These are phyloP conservation scores for Aspergillus aculeatus DNA, from an alignment of 2,329 filamentous ascomycete species.

Conservation along the genomic window DNA sequence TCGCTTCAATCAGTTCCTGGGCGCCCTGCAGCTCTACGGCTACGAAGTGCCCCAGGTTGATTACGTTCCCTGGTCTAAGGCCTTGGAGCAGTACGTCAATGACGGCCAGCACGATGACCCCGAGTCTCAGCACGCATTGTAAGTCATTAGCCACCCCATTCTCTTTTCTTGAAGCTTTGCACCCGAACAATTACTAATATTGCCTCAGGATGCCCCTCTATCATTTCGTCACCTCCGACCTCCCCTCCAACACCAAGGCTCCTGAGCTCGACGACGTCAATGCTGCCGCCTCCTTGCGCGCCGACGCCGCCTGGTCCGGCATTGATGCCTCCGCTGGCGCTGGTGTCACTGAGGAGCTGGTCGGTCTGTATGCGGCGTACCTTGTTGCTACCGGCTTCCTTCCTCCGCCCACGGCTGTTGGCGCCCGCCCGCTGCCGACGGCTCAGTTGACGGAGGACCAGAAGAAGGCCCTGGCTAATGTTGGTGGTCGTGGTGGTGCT, in stretches of 20 bases:
- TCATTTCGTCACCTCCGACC: slow-evolving; percentile 68
- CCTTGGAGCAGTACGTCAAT: slow-evolving; percentile 67
- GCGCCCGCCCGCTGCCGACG: slow-evolving; percentile 42
- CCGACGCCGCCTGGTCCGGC: slow-evolving; percentile 60
- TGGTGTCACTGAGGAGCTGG: slow-evolving; percentile 59
- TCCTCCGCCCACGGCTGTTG: slow-evolving; percentile 29
- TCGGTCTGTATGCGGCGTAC: slow-evolving; percentile 65
- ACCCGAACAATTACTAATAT: slow-evolving; percentile 1
- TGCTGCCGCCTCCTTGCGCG: slow-evolving; percentile 62
- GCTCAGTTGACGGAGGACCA: slow-evolving; percentile 48
- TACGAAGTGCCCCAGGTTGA: slow-evolving; percentile 66
- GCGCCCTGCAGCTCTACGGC: slow-evolving; percentile 67
- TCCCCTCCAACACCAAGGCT: slow-evolving; percentile 68
- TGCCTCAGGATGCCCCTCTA: slow-evolving; percentile 62
- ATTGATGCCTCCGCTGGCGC: slow-evolving; percentile 56
- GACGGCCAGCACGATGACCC: slow-evolving; percentile 55
- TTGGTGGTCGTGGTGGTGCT: slow-evolving; percentile 53
- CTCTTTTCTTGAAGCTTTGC: neutral
- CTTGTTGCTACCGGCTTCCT: slow-evolving; percentile 64
- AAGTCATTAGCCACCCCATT: slow-evolving; percentile 21
- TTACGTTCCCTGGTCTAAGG: slow-evolving; percentile 67
- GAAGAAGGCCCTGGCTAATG: slow-evolving; percentile 50
- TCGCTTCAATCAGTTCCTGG: slow-evolving; percentile 75
- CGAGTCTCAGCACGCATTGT: slow-evolving; percentile 66
- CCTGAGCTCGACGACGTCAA: slow-evolving; percentile 74